Conservation (phyloP, 2,329 filamentous ascomycete genomes). For the Fusarium concolor region DNA sequence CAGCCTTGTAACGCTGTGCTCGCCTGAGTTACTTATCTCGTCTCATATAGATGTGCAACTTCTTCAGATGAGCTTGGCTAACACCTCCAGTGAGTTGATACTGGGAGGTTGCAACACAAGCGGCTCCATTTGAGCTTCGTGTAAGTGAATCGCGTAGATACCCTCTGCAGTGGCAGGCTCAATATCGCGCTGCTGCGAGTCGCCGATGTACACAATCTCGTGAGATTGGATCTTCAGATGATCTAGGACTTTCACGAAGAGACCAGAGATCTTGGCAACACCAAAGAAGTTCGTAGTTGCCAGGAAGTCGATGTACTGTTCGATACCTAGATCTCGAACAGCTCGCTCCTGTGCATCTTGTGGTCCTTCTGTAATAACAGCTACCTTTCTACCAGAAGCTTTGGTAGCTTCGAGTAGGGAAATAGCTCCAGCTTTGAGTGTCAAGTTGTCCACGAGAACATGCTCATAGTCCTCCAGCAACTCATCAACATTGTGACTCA, state of each 20-base stretch:
- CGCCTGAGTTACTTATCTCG: constrained; percentile 1
- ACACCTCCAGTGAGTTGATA: constrained; percentile 28
- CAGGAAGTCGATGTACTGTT: constrained; percentile 46
- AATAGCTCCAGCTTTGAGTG: constrained; percentile 53
- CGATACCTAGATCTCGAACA: constrained; percentile 40
- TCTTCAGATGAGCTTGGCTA: constrained; percentile 11
- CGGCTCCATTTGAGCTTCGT: constrained; percentile 8
- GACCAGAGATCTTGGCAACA: constrained; percentile 44
- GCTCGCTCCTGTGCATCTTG: constrained; percentile 61
- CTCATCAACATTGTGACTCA: constrained; percentile 35
- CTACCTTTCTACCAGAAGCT: constrained; percentile 53
- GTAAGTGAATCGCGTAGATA: constrained; percentile 47
- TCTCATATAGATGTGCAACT: not conserved
- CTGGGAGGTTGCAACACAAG: constrained; percentile 19
- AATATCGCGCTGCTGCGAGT: constrained; percentile 47
- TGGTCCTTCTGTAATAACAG: constrained; percentile 60
- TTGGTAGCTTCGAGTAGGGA: constrained; percentile 51
- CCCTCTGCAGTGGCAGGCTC: constrained; percentile 44
- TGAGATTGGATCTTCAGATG: constrained; percentile 41
- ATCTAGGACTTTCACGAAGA: constrained; percentile 46
- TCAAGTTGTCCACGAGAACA: constrained; percentile 45
- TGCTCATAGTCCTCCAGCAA: constrained; percentile 49
- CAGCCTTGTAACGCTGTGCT: constrained; percentile 20
- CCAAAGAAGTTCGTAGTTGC: constrained; percentile 49
- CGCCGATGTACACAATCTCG: constrained; percentile 49